These are phyloP conservation scores for Fonsecaea pugnacius DNA, from an alignment of 2,329 filamentous ascomycete species.

Conservation along the genomic window DNA sequence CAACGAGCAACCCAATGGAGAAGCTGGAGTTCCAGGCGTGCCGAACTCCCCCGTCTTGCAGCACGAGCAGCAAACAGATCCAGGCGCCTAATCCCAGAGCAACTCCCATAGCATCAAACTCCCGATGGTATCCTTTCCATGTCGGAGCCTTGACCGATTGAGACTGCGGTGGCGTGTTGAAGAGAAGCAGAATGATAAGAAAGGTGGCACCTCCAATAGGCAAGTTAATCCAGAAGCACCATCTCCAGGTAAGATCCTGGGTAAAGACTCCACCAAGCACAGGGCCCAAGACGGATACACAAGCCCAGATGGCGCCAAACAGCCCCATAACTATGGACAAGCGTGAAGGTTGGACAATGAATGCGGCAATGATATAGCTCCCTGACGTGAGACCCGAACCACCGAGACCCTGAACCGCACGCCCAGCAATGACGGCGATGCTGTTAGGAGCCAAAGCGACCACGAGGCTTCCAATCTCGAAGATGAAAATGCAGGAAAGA, in stretches of 20 bases:
- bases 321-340: constrained; percentile 52
- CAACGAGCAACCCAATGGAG: constrained; percentile 58
- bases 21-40: constrained; percentile 56
- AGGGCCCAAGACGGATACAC: constrained; percentile 38
- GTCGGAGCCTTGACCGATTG: not conserved
- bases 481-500: constrained; percentile 44
- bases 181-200: constrained; percentile 38
- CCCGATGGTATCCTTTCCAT: not conserved
- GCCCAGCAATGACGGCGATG: constrained; percentile 50
- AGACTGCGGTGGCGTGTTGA: constrained; percentile 33
- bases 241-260: constrained; percentile 39
- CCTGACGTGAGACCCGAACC: constrained; percentile 44
- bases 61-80: constrained; percentile 59
- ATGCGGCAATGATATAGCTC: constrained; percentile 51
- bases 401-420: constrained; percentile 60
- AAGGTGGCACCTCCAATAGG: constrained; percentile 49
- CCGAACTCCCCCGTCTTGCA: constrained; percentile 61
- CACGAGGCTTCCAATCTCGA: constrained; percentile 48
- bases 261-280: constrained; percentile 41
- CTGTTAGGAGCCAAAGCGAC: constrained; percentile 44
- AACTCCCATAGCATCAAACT: constrained; percentile 52
- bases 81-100: constrained; percentile 57
- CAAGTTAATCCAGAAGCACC: constrained; percentile 59
- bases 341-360: constrained; percentile 50
- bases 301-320: constrained; percentile 36